Percentiles rank a stretch among this genome's conserved stretches.
These are phyloP conservation scores for Pueraria montana DNA, from an alignment of 306 rosid genomes.

Conservation along the genomic window DNA sequence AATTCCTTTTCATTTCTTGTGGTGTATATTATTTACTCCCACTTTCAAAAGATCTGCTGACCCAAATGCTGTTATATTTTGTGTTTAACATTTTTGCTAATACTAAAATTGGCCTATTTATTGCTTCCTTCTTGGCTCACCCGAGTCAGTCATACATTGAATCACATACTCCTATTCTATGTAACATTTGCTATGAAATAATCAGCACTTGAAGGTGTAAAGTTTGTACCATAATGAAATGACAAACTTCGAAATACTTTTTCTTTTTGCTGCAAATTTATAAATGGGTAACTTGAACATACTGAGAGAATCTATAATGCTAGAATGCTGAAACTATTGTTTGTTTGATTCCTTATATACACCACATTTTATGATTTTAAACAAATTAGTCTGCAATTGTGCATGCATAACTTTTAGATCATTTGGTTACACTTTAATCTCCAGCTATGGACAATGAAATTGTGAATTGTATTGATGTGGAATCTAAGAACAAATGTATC, in stretches of 20 bases:
- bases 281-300: not conserved
- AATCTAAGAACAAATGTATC: no score
- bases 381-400: not conserved
- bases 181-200: constrained; percentile 31
- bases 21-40: constrained; percentile 36
- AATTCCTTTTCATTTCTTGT: constrained; percentile 42
- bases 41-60: constrained; percentile 20
- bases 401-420: no score
- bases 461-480: no score
- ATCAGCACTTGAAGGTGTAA: constrained; percentile 16
- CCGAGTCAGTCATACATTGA: constrained; percentile 17
- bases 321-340: not conserved
- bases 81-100: constrained; percentile 40
- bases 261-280: not conserved
- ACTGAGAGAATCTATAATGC: not conserved
- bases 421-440: no score
- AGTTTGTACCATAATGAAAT: constrained; percentile 24
- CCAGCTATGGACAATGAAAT: no score
- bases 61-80: constrained; percentile 39
- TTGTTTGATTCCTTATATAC: not conserved
- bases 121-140: constrained; percentile 38
- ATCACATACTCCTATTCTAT: not conserved
- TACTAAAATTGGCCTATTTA: constrained; percentile 48
- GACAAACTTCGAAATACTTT: not conserved
- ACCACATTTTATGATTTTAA: not conserved